Evolutionary conservation across 805 yeast genomes (phyloP).

Genomic region (Ogataea parapolymorpha): DNA sequence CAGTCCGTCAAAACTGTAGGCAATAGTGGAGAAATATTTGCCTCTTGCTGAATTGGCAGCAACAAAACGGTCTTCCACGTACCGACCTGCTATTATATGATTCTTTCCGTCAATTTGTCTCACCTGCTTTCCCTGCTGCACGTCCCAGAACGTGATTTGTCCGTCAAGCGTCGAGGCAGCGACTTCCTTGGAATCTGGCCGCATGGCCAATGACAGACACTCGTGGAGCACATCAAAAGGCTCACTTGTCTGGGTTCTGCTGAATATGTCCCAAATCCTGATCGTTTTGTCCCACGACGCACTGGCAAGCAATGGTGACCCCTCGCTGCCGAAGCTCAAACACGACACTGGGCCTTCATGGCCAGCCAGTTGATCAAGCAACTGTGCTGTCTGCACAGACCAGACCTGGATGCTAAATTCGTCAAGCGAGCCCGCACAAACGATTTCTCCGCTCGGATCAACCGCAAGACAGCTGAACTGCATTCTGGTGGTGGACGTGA

Average conservation of each 20-base stretch:
- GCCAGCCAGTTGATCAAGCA: constrained; percentile 83
- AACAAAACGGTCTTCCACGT: constrained; percentile 75
- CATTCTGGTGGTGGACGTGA: constrained; percentile 84
- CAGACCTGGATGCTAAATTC: constrained; percentile 90
- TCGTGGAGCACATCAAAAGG: constrained; percentile 85
- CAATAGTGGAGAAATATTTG: constrained; percentile 74
- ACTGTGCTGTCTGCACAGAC: constrained; percentile 95
- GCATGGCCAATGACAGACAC: constrained; percentile 74
- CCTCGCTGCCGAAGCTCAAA: constrained; percentile 79
- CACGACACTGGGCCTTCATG: constrained; percentile 95
- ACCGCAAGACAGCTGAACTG: constrained; percentile 89
- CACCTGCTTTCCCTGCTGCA: constrained; percentile 74
- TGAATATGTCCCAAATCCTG: constrained; percentile 88
- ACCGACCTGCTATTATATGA: constrained; percentile 86
- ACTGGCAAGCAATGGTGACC: constrained; percentile 66
- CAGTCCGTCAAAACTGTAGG: constrained; percentile 86
- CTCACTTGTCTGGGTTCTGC: constrained; percentile 82
- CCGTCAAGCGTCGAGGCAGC: constrained; percentile 91
- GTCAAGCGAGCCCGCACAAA: constrained; percentile 91
- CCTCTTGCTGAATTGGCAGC: constrained; percentile 80
- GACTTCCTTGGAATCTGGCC: constrained; percentile 91
- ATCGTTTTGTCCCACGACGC: constrained; percentile 97
- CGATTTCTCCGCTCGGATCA: constrained; percentile 96
- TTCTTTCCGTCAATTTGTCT: constrained; percentile 82
- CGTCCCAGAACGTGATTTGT: constrained; percentile 77